phyloP scores from a whole-genome alignment of 176 grass and related monocot genomes.

The Avena eriantha region DNA sequence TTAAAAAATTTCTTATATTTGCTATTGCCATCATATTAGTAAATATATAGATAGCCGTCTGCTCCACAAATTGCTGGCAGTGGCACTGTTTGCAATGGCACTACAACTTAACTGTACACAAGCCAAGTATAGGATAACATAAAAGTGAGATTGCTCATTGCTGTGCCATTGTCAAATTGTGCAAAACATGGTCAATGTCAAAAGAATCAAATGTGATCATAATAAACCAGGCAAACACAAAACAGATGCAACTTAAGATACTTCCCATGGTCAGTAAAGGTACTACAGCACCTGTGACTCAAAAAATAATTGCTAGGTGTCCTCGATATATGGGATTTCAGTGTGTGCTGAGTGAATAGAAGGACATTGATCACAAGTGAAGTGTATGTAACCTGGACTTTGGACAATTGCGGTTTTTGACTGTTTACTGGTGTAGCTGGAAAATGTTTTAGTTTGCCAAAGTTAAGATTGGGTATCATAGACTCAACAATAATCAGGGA shows the following conservation, averaged over 20 bases:
- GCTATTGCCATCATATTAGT: slow-evolving; percentile 11
- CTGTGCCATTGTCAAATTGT: background rate
- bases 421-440: background rate
- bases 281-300: slow-evolving; percentile 6
- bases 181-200: slow-evolving; percentile 10
- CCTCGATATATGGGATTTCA: background rate
- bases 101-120: background rate
- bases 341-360: background rate
- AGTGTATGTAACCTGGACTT: background rate
- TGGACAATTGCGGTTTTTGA: background rate
- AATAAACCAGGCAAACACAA: slow-evolving; percentile 15
- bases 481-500: background rate
- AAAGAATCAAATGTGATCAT: background rate
- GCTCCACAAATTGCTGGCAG: slow-evolving; percentile 12
- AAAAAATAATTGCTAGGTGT: background rate
- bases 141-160: background rate
- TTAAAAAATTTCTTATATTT: slow-evolving; percentile 23
- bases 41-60: slow-evolving; percentile 3
- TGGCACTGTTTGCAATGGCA: background rate
- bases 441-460: background rate
- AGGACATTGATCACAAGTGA: slow-evolving; percentile 30
- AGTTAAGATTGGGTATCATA: background rate
- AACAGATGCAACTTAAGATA: slow-evolving; percentile 7
- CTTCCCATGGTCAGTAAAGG: background rate
- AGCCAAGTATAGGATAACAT: slow-evolving; percentile 18